These are phyloP conservation scores for Diaporthe citrichinensis DNA, from an alignment of 2,329 filamentous ascomycete species.

Conservation along the genomic window DNA sequence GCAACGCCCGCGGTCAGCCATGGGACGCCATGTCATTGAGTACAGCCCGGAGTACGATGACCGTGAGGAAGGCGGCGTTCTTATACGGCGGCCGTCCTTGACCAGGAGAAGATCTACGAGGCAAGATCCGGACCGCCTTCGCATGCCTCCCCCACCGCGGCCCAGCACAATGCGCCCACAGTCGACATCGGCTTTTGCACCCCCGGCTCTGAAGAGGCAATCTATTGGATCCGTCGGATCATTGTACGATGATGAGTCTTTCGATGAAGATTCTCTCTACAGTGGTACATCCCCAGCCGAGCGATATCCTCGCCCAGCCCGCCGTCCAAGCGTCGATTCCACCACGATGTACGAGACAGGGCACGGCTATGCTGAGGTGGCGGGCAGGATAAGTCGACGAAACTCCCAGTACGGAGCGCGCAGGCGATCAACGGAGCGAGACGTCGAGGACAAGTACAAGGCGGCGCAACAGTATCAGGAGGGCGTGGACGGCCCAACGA, in stretches of 20 bases:
- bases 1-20: conserved; percentile 34
- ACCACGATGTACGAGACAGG: conserved; percentile 56
- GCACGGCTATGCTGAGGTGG: conserved; percentile 58
- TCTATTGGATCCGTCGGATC: conserved; percentile 46
- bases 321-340: conserved; percentile 53
- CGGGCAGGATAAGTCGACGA: conserved; percentile 53
- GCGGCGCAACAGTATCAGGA: conserved; percentile 67
- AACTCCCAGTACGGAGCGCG: conserved; percentile 56
- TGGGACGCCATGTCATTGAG: conserved; percentile 15
- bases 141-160: conserved; percentile 65
- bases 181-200: conserved; percentile 48
- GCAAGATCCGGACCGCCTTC: conserved; percentile 60
- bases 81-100: conserved; percentile 59
- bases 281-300: conserved; percentile 54
- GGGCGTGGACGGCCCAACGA: conserved; percentile 58
- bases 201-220: conserved; percentile 47
- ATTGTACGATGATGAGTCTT: conserved; percentile 54
- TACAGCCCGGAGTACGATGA: conserved; percentile 52
- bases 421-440: conserved; percentile 44
- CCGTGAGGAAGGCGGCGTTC: conserved; percentile 53
- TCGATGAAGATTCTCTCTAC: conserved; percentile 54
- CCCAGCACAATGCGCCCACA: conserved; percentile 53
- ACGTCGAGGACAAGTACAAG: conserved; percentile 58
- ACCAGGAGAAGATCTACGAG: conserved; percentile 49
- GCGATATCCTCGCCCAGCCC: conserved; percentile 46